Evolutionary conservation across 176 grass and related monocot species (phyloP), one percentile per base, ranked within the genome.

Genomic region (Oryza coarctata): DNA sequence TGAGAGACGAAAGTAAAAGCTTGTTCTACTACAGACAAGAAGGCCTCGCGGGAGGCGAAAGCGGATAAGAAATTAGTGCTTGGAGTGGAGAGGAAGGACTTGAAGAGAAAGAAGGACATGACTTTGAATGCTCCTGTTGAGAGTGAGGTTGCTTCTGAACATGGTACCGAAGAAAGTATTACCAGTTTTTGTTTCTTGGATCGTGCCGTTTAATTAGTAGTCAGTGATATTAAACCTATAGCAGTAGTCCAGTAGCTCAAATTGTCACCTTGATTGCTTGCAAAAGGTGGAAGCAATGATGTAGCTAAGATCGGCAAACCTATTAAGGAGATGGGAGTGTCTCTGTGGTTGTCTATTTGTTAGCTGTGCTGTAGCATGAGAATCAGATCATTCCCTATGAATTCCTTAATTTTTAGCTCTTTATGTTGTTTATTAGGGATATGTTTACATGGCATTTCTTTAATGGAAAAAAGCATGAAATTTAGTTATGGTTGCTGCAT

Each of bases 51-150:
- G 74, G 86, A 87, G 17, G 60, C 75, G 12, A 91, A 81, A 38
- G 61, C 45, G 3, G 76, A 87, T 38, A 88, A 86, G 76, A 91
- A 89, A 20, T 70, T 68, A 63, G 70, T 80, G 72, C 89, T 91
- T 60, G 81, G 85, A 71, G 86, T 94, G 80, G 89, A 94, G 82
- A 77, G 52, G 72, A 85, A 91, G 86, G 49, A 86, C 47, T 75
- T 90, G 26, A 89, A 87, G 80, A 94, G 74, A 87, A 94, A 91
- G 83, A 94, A 94, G 61, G 87, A 65, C 12, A 82, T 63, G 74
- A 27, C 20, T 65, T 63, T 89, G 33, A 66, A 91, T 52, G 41
- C 34, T 13, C 30, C 80, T 7, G 43, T 67, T 6, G 61, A 76
- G 64, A 47, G 80, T n/a, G 78, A 84, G 66, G n/a, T 2, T 17